phyloP scores from a whole-genome alignment of 2,329 filamentous ascomycete genomes.

The Monosporascus sp. region DNA sequence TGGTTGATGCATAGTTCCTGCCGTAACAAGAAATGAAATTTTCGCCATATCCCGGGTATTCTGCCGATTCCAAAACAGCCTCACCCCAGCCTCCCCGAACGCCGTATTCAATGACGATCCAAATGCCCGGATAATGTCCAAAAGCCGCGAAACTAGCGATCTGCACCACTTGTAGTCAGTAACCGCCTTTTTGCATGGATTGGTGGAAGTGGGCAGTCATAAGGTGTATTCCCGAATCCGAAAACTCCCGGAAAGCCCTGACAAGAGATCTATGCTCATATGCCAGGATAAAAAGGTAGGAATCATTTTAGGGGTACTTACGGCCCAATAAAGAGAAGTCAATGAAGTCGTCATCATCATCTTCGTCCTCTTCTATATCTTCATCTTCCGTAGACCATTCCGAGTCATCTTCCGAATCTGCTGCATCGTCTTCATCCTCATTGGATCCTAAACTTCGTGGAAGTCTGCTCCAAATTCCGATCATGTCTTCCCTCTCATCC shows the following conservation, averaged over 20 bases:
- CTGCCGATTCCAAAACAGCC: not conserved
- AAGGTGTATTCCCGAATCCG: no score
- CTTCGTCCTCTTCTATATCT: conserved; percentile 42
- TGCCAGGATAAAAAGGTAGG: no score
- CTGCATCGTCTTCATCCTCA: conserved; percentile 24
- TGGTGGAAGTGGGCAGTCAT: no score
- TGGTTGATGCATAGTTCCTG: not conserved
- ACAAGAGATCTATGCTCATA: no score
- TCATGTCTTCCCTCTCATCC: conserved; percentile 50
- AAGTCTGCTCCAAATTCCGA: conserved; percentile 53
- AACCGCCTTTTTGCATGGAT: not conserved
- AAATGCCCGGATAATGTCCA: conserved; percentile 3
- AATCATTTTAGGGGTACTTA: conserved; percentile 15
- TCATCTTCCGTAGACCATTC: conserved; percentile 32
- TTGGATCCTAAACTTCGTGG: conserved; percentile 31
- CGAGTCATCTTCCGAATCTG: conserved; percentile 19
- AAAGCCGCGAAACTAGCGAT: not conserved
- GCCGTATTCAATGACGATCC: not conserved
- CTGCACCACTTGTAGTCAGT: not conserved
- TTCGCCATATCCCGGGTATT: not conserved
- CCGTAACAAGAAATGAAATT: not conserved
- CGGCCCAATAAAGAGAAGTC: conserved; percentile 28
- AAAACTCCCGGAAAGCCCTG: no score
- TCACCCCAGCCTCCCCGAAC: not conserved
- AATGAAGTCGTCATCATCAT: conserved; percentile 43